phyloP scores from a whole-genome alignment of 768 basidiomycete genomes.

The Serendipita sp. region DNA sequence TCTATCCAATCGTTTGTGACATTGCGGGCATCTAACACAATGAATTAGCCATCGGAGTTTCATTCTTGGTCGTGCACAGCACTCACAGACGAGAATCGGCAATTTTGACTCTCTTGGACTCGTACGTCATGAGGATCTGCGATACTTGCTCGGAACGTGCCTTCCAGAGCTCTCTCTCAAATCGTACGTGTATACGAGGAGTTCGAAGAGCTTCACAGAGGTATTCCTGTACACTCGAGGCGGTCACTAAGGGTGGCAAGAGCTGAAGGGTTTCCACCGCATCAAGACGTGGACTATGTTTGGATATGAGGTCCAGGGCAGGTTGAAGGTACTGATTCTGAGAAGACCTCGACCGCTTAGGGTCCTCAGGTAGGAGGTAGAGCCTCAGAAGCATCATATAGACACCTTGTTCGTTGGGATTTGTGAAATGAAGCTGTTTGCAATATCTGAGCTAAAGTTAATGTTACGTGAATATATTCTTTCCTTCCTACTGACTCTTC shows the following conservation, averaged over 20 bases:
- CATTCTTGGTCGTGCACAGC: not conserved
- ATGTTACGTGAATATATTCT: not conserved
- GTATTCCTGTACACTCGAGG: conserved; percentile 65
- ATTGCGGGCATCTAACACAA: conserved; percentile 69
- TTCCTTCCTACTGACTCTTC: conserved; percentile 50
- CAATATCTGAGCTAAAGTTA: conserved; percentile 50
- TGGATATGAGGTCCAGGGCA: conserved; percentile 74
- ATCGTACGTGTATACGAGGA: conserved; percentile 50
- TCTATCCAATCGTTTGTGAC: conserved; percentile 82
- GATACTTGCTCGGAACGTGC: conserved; percentile 67
- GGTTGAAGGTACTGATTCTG: conserved; percentile 41
- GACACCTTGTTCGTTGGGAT: conserved; percentile 39
- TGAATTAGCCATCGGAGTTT: not conserved
- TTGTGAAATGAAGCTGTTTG: conserved; percentile 55
- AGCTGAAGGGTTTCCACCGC: conserved; percentile 68
- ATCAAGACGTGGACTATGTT: conserved; percentile 70
- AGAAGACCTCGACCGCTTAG: conserved; percentile 19
- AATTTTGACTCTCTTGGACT: conserved; percentile 71
- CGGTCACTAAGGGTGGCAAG: conserved; percentile 77
- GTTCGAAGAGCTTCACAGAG: conserved; percentile 51
- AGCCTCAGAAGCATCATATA: conserved; percentile 76
- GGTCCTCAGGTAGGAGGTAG: conserved; percentile 61
- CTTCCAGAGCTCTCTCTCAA: conserved; percentile 53
- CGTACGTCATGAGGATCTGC: conserved; percentile 52
- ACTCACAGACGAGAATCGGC: conserved; percentile 85